Base-by-base conservation (phyloP, 2,329 filamentous ascomycete species). In the Allantophomopsis lycopodina region DNA sequence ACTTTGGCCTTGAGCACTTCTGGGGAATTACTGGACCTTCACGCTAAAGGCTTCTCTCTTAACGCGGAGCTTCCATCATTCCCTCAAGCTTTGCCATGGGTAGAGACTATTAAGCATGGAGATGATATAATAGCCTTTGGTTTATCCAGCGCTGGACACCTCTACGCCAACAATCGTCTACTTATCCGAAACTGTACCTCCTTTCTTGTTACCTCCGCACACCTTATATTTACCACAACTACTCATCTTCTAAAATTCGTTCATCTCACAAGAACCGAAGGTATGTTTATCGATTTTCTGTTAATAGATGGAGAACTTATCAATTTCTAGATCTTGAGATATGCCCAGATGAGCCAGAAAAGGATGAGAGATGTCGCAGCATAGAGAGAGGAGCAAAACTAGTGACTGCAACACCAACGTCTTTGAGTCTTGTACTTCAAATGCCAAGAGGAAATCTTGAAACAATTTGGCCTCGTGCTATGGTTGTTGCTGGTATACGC, bases 391-490 rank as follows among this genome's bases (percentile, higher is more conserved):
- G 91, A 13, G 86, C 83, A 3, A 79, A 77, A 37, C 70, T 98
- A 12, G 78, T 98, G 16, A 91, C 85, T 1, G 86, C 87, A 20
- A 88, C 94, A 59, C 89, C 91, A 2, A 84, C 85, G 3, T 82
- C 77, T 32, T 91, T 94, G 61, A 83, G 78, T 39, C 66, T 98
- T 7, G 75, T 94, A 1, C 66, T 98, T 3, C 91, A 98, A 57
- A 95, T 95, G 84, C 91, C 91, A 1, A 73, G 91, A 51, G 91
- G 91, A 15, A 98, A 98, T 49, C 64, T 96, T 2, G 91, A 98
- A 60, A 96, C 89, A 0, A 88, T 96, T 37, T 96, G 80, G 54
- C 91, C 91, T 13, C 74, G 91, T 43, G 89, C 89, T 12, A 79
- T 98, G 61, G 89, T 98, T 1, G 68, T 98, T 37, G 86, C 87